These are phyloP conservation scores for Picea abies DNA, from an alignment of 83 land plant genomes.

Conservation along the genomic window DNA sequence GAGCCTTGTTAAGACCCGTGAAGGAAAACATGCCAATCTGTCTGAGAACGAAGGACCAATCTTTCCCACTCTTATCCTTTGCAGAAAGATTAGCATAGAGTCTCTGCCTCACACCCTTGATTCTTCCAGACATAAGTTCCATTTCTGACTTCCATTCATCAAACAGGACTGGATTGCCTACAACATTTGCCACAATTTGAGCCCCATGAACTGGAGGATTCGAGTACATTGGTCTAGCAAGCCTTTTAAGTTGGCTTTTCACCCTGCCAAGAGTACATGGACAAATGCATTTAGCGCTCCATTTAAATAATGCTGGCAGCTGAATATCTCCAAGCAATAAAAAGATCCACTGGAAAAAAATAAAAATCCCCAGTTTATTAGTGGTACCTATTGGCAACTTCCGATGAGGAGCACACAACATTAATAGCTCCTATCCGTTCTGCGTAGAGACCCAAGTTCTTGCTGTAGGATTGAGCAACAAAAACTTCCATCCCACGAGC, in stretches of 20 bases:
- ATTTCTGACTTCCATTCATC: conserved; percentile 95
- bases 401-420: conserved; percentile 81
- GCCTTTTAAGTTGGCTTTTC: conserved; percentile 93
- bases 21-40: conserved; percentile 99
- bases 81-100: conserved; percentile 74
- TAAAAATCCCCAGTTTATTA: not conserved
- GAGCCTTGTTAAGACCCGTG: conserved; percentile 28
- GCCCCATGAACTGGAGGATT: conserved; percentile 97
- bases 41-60: conserved; percentile 93
- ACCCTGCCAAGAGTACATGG: conserved; percentile 48
- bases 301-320: not conserved
- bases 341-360: no score
- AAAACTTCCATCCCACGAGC: conserved; percentile 88
- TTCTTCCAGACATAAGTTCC: conserved; percentile 98
- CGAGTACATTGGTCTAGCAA: conserved; percentile 98
- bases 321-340: no score
- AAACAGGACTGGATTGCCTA: conserved; percentile 80
- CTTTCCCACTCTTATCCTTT: conserved; percentile 87
- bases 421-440: conserved; percentile 96
- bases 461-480: conserved; percentile 84
- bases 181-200: conserved; percentile 91
- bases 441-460: conserved; percentile 95
- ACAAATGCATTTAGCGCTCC: not conserved
- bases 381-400: conserved; percentile 40
- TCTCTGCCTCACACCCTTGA: conserved; percentile 85